A percentile compares a stretch with the other conserved stretches of the same genome.
phyloP scores from a whole-genome alignment of 2,329 filamentous ascomycete species.

The Leptographium wingfieldii region DNA sequence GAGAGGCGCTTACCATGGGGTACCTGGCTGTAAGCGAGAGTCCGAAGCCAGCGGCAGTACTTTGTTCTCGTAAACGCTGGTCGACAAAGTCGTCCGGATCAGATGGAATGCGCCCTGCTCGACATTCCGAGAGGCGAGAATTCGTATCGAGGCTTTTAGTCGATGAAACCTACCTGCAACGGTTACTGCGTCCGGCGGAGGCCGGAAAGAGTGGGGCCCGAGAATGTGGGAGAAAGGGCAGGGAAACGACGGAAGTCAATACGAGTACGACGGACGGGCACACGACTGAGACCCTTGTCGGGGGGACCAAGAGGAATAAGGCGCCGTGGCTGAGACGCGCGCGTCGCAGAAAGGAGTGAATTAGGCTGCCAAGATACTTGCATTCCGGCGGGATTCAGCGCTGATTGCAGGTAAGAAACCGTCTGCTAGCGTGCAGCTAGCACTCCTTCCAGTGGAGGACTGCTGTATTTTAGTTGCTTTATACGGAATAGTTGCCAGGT shows the following conservation, averaged over 20 bases:
- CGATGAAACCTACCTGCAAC: conserved; percentile 12
- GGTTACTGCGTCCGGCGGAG: not conserved
- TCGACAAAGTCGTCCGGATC: not conserved
- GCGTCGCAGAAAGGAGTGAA: not conserved
- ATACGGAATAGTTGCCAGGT: too few relatives aligned
- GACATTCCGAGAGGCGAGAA: not conserved
- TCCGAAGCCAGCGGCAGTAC: not conserved
- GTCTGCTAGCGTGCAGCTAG: not conserved
- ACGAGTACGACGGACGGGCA: not conserved
- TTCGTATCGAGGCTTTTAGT: not conserved
- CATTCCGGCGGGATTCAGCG: not conserved
- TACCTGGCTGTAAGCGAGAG: not conserved
- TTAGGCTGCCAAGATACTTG: not conserved
- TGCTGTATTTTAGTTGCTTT: too few relatives aligned
- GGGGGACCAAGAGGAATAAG: not conserved
- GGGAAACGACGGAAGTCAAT: not conserved
- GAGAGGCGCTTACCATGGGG: not conserved
- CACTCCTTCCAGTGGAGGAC: not conserved
- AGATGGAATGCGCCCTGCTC: too few relatives aligned
- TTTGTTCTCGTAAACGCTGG: too few relatives aligned
- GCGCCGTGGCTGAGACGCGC: not conserved
- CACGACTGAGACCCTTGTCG: not conserved
- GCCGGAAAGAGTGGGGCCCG: not conserved
- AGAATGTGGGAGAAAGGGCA: not conserved
- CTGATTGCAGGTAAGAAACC: not conserved